These are phyloP conservation scores for Podaxis sp. DNA, from an alignment of 768 basidiomycete genomes.

Conservation along the genomic window DNA sequence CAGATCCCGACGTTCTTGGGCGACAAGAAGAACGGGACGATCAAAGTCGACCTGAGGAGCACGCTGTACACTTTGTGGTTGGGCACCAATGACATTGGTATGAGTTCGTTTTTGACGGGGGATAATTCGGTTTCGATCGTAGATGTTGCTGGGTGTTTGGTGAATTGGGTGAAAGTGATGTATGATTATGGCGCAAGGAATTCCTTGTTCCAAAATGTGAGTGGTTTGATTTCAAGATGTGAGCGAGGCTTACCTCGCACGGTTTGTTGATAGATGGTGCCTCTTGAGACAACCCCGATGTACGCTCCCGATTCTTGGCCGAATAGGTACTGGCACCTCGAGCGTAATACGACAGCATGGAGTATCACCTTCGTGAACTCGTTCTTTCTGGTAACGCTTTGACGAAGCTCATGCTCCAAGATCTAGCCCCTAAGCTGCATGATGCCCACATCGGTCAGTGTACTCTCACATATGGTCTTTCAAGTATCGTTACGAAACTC, in stretches of 20 bases:
- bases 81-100: conserved; percentile 63
- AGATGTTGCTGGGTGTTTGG: conserved; percentile 50
- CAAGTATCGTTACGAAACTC: neutral
- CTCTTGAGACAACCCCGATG: conserved; percentile 43
- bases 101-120: conserved; percentile 48
- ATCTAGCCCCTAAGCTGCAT: conserved; percentile 40
- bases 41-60: conserved; percentile 35
- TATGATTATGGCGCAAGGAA: conserved; percentile 59
- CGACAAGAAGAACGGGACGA: conserved; percentile 36
- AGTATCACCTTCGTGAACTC: conserved; percentile 48
- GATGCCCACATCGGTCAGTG: conserved; percentile 57
- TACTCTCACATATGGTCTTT: neutral
- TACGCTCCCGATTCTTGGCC: conserved; percentile 46
- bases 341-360: conserved; percentile 56
- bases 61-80: conserved; percentile 69
- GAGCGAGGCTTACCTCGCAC: neutral
- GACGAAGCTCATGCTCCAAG: conserved; percentile 45
- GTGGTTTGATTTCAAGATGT: neutral
- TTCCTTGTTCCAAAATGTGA: conserved; percentile 50
- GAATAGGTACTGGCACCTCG: conserved; percentile 43
- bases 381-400: conserved; percentile 47
- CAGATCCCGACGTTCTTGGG: conserved; percentile 51
- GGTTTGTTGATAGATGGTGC: conserved; percentile 42
- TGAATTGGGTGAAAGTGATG: conserved; percentile 54
- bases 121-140: conserved; percentile 49